Percentiles rank a stretch among this genome's conserved stretches.
Conservation (phyloP, 2,329 filamentous ascomycete species). For the Trichoderma cornu-damae region DNA sequence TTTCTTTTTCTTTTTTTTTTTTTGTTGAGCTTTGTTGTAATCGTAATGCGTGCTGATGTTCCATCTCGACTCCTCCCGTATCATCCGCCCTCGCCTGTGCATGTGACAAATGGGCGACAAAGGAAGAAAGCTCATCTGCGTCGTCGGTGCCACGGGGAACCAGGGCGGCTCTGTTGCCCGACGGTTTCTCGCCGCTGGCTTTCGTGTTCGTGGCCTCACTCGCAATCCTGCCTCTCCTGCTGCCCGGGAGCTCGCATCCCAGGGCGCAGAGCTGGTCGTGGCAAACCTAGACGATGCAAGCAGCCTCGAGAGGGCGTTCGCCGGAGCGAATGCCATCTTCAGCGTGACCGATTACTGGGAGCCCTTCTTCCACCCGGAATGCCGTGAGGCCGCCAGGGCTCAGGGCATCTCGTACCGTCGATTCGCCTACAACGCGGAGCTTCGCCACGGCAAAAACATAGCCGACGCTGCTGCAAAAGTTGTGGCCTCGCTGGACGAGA, state of each 20-base stretch:
- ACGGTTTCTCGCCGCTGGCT: conserved; percentile 39
- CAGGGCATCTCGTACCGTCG: conserved; percentile 38
- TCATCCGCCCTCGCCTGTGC: too few relatives aligned
- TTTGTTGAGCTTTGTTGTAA: too few relatives aligned
- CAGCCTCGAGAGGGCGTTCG: conserved; percentile 38
- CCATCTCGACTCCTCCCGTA: background rate
- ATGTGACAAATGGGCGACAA: background rate
- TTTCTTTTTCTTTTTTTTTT: too few relatives aligned
- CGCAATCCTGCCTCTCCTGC: conserved; percentile 39
- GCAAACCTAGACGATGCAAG: conserved; percentile 41
- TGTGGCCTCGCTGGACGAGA: conserved; percentile 38
- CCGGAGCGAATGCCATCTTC: conserved; percentile 48
- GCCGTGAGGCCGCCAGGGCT: conserved; percentile 35
- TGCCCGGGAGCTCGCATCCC: conserved; percentile 36
- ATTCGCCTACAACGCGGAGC: conserved; percentile 46
- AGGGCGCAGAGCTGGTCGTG: conserved; percentile 41
- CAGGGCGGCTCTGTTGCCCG: conserved; percentile 51
- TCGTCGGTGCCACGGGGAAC: conserved; percentile 46
- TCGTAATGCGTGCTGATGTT: background rate
- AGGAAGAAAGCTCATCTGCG: conserved; percentile 36
- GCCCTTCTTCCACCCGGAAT: conserved; percentile 43
- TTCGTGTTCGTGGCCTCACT: conserved; percentile 44
- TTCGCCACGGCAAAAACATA: conserved; percentile 50
- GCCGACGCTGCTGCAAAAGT: conserved; percentile 46
- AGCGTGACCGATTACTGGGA: conserved; percentile 53